Conservation (phyloP, 169 alveolate species). For the Eimeria praecox region DNA sequence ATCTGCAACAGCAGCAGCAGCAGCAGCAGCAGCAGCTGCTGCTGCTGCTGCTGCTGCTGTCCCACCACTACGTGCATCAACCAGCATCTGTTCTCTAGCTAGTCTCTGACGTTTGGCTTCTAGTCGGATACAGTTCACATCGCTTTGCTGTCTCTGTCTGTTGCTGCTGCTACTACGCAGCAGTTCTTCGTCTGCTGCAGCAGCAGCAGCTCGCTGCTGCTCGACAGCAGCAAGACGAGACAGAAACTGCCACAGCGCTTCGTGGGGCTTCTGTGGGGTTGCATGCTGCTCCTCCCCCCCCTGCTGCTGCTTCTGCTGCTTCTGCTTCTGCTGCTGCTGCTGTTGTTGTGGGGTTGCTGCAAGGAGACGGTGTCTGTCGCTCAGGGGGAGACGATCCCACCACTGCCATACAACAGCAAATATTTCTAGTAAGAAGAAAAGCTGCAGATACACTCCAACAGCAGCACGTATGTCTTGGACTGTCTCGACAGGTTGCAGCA, state of each 20-base stretch:
- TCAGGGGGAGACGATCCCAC: conserved; percentile 76
- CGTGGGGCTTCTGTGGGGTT: conserved; percentile 15
- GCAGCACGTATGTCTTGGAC: not conserved
- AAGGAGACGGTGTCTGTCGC: conserved; percentile 5
- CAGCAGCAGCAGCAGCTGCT: not conserved
- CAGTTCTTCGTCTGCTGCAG: conserved; percentile 24
- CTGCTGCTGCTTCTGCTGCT: conserved; percentile 35
- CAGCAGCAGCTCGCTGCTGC: conserved; percentile 11
- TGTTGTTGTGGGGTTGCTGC: conserved; percentile 11
- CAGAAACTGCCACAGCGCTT: conserved; percentile 27
- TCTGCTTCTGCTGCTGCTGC: not conserved
- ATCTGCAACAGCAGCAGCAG: not conserved
- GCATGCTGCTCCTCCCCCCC: too few relatives aligned
- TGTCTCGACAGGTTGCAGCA: conserved; percentile 27
- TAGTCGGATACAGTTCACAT: not conserved
- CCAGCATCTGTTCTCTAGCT: not conserved
- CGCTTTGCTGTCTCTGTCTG: conserved; percentile 10
- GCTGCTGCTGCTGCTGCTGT: not conserved
- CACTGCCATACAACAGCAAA: conserved; percentile 66
- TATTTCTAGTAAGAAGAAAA: conserved; percentile 47
- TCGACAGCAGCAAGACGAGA: not conserved
- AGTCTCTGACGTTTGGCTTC: conserved; percentile 36
- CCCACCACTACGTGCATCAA: not conserved
- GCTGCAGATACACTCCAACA: conserved; percentile 63
- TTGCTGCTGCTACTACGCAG: conserved; percentile 6